Percentiles rank a stretch among this genome's conserved stretches.
Conservation (phyloP, 148 eudicot species). For the Hydrangea macrophylla region DNA sequence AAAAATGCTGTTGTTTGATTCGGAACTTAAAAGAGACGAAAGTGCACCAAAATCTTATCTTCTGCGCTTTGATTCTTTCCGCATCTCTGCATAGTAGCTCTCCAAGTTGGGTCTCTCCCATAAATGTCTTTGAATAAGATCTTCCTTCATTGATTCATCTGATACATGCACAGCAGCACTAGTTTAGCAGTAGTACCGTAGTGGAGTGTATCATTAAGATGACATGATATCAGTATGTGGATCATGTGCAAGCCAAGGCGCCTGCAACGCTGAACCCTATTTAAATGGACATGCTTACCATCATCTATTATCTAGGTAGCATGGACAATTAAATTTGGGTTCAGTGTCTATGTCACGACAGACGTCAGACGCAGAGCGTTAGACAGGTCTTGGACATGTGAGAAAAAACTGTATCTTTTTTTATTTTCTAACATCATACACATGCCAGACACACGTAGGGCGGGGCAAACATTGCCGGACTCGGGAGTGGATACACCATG, state of each 20-base stretch:
- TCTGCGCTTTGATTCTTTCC: conserved; percentile 97
- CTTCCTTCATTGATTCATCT: conserved; percentile 82
- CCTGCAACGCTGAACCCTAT: background rate
- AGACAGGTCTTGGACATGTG: no score
- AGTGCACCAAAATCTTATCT: conserved; percentile 36
- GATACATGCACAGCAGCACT: conserved; percentile 8
- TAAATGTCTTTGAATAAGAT: conserved; percentile 69
- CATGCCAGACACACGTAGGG: no score
- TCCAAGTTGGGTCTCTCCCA: conserved; percentile 83
- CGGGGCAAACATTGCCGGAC: no score
- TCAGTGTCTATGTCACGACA: background rate
- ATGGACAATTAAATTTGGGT: background rate
- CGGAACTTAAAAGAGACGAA: background rate
- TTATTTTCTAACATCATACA: no score
- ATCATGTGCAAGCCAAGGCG: background rate
- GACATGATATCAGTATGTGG: background rate
- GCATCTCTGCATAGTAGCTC: conserved; percentile 66
- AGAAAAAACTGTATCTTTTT: no score
- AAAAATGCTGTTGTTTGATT: background rate
- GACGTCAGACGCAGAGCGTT: no score
- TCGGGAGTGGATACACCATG: no score
- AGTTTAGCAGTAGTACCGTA: conserved; percentile 10
- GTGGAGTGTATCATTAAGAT: background rate
- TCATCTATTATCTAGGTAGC: background rate
- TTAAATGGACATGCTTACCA: background rate